Conservation (phyloP, 768 basidiomycete species). For the Strobilomyces confusus region DNA sequence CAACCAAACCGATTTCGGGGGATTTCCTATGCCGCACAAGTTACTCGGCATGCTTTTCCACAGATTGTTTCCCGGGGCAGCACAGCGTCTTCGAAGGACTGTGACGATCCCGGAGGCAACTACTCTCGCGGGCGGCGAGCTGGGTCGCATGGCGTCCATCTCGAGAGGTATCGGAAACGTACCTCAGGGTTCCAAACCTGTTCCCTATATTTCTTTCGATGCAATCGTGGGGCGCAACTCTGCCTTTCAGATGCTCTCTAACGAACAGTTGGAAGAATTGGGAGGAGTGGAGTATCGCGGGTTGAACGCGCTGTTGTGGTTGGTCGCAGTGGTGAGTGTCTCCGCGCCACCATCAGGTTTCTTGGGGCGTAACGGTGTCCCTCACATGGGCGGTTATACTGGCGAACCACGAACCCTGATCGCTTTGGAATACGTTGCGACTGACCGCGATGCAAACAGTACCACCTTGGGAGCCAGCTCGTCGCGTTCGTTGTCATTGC, state of each 20-base stretch:
- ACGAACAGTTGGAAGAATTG: constrained; percentile 84
- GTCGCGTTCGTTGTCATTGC: constrained; percentile 69
- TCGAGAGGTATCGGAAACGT: constrained; percentile 18
- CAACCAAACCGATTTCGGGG: constrained; percentile 57
- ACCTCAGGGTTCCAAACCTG: constrained; percentile 44
- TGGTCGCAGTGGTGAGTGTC: constrained; percentile 63
- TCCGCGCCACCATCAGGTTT: not conserved
- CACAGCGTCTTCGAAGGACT: constrained; percentile 57
- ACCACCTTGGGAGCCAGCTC: constrained; percentile 70
- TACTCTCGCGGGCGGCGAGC: constrained; percentile 41
- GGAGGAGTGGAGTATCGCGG: constrained; percentile 93
- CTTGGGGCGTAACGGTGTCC: not conserved
- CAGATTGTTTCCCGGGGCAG: constrained; percentile 59
- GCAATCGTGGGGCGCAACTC: constrained; percentile 84
- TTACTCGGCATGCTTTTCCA: constrained; percentile 48
- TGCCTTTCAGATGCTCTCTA: constrained; percentile 59
- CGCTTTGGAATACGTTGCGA: not conserved
- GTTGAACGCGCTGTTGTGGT: constrained; percentile 75
- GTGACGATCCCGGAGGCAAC: constrained; percentile 72
- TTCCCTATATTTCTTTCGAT: constrained; percentile 83
- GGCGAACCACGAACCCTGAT: not conserved
- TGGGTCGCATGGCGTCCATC: constrained; percentile 26
- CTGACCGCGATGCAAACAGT: constrained; percentile 44
- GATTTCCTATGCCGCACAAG: constrained; percentile 68
- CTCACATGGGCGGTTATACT: not conserved